Evolutionary conservation across 495 filamentous ascomycete species (phyloP).

Genomic region (Aspergillus biplanus): DNA sequence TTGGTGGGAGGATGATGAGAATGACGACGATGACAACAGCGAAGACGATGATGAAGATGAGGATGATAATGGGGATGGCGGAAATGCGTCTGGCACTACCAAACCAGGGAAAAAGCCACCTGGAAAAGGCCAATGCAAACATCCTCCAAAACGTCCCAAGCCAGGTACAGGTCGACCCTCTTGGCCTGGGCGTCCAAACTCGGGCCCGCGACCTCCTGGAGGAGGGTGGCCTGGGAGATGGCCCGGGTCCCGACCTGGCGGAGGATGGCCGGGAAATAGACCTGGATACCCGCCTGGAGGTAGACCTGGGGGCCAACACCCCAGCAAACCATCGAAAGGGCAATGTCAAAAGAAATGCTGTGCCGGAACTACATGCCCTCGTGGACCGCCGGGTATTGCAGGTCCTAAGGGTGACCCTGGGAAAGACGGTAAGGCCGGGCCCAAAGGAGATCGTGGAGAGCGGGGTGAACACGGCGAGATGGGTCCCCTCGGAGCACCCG

Average conservation of each 20-base stretch:
- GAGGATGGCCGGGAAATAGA: neutral
- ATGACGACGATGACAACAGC: neutral
- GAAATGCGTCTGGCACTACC: neutral
- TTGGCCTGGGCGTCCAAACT: neutral
- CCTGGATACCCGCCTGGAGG: neutral
- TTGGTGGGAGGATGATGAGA: neutral
- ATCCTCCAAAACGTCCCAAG: neutral
- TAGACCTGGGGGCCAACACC: neutral
- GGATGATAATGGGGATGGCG: neutral
- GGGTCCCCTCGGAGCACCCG: neutral
- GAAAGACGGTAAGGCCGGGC: neutral
- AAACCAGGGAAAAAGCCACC: neutral
- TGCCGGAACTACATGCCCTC: neutral
- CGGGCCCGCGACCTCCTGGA: neutral
- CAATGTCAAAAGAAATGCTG: neutral
- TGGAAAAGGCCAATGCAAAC: neutral
- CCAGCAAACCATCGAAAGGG: neutral
- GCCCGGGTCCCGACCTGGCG: too few relatives aligned
- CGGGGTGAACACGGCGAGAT: neutral
- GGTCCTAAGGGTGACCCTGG: neutral
- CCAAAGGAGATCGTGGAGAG: neutral
- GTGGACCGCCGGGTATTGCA: neutral
- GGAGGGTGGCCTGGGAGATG: neutral
- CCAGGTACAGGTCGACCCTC: neutral
- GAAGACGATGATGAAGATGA: neutral